phyloP scores from a whole-genome alignment of 208 protist species.

The Tritrichomonas foetus region DNA sequence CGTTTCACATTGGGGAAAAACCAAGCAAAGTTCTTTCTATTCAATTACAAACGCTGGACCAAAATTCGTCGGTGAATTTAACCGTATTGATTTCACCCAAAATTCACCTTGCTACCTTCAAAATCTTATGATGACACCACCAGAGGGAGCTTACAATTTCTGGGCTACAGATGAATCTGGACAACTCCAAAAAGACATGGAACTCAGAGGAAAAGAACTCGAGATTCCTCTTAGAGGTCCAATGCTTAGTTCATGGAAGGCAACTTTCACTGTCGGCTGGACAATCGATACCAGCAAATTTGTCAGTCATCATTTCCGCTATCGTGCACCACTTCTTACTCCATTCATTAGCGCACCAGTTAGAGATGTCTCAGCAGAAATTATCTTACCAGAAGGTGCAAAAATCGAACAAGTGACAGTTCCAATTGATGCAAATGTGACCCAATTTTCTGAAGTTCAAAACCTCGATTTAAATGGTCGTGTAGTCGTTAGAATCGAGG shows the following conservation, averaged over 20 bases:
- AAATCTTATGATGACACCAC: neutral
- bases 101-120: neutral
- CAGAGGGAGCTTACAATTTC: neutral
- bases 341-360: neutral
- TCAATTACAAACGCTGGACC: neutral
- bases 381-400: slow-evolving; percentile 6
- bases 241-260: neutral
- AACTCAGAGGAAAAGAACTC: neutral
- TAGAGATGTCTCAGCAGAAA: neutral
- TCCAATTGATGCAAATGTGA: neutral
- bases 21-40: neutral
- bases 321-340: neutral
- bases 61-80: slow-evolving; percentile 21
- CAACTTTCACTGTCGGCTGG: neutral
- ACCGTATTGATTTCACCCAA: neutral
- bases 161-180: slow-evolving; percentile 30
- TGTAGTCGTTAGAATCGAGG: neutral
- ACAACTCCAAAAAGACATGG: neutral
- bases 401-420: neutral
- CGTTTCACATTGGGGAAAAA: slow-evolving; percentile 10
- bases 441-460: neutral
- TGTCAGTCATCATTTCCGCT: neutral
- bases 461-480: slow-evolving; percentile 27
- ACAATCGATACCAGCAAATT: neutral
- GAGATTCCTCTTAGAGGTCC: neutral